A percentile compares a stretch with the other conserved stretches of the same genome.
These are phyloP conservation scores for Sarcodon sp. DNA, from an alignment of 768 basidiomycete genomes.

Conservation along the genomic window DNA sequence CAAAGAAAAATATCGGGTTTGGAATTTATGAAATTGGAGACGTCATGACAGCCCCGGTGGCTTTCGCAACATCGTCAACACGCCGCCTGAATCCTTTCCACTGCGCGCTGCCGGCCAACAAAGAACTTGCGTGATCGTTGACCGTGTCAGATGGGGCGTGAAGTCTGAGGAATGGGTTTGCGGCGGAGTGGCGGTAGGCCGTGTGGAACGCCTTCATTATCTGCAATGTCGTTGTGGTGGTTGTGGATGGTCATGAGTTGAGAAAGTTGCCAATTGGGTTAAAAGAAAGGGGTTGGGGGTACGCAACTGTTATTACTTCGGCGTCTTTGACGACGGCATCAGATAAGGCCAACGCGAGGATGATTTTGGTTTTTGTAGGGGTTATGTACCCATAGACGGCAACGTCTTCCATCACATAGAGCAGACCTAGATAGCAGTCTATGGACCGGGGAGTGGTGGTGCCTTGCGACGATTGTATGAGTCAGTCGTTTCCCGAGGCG, in stretches of 20 bases:
- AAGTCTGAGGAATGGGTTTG: constrained; percentile 79
- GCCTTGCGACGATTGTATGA: constrained; percentile 6
- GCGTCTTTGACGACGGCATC: constrained; percentile 74
- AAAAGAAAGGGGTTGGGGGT: not conserved
- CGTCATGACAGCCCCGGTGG: constrained; percentile 28
- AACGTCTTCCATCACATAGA: constrained; percentile 88
- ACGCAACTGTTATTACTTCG: constrained; percentile 61
- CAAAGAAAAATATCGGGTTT: not conserved
- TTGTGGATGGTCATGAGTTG: not conserved
- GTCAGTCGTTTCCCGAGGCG: constrained; percentile 1
- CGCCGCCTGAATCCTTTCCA: constrained; percentile 60
- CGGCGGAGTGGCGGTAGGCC: constrained; percentile 72
- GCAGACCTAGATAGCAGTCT: constrained; percentile 75
- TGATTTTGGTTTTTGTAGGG: constrained; percentile 78
- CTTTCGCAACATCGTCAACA: constrained; percentile 64
- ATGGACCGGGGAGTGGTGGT: constrained; percentile 39
- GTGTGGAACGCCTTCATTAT: constrained; percentile 84
- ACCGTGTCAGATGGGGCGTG: constrained; percentile 31
- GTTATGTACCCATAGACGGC: constrained; percentile 90
- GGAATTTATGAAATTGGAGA: constrained; percentile 7
- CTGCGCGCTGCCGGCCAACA: constrained; percentile 46
- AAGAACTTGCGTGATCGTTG: constrained; percentile 39
- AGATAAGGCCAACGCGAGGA: constrained; percentile 66
- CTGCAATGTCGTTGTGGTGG: constrained; percentile 23
- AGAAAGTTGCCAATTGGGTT: not conserved